Evolutionary conservation across 257 asterid genomes (phyloP).

Genomic region (Sherardia arvensis): DNA sequence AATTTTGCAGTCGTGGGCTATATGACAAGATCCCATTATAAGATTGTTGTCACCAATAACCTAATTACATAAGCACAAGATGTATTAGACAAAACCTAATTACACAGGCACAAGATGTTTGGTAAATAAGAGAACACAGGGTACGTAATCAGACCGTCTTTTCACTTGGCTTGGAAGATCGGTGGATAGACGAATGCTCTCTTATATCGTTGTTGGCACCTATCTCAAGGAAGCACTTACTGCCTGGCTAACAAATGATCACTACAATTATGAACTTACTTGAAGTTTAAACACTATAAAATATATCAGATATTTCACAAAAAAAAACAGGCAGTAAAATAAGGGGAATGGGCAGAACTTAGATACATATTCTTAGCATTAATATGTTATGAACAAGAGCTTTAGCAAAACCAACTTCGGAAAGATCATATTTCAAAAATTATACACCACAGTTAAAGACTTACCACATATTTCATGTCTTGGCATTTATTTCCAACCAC

Average conservation of each 20-base stretch:
- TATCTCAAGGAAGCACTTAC: constrained; percentile 79
- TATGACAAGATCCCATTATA: constrained; percentile 94
- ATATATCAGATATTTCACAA: too few species aligned
- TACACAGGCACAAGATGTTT: constrained; percentile 6
- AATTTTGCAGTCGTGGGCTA: constrained; percentile 95
- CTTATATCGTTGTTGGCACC: constrained; percentile 90
- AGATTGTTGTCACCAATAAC: constrained; percentile 80
- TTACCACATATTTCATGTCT: constrained; percentile 82
- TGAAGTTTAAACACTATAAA: too few species aligned
- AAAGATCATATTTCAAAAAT: not conserved
- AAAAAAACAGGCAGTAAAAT: not conserved
- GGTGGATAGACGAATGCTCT: constrained; percentile 77
- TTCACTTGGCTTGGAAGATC: constrained; percentile 71
- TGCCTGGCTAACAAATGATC: constrained; percentile 51
- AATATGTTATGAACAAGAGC: not conserved
- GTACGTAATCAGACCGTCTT: constrained; percentile 50
- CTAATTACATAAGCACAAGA: constrained; percentile 29
- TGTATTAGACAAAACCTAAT: constrained; percentile 34
- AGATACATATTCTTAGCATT: not conserved
- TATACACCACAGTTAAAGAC: constrained; percentile 1
- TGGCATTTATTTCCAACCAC: constrained; percentile 88
- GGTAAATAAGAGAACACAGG: constrained; percentile 5
- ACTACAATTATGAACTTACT: not conserved
- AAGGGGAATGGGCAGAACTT: not conserved
- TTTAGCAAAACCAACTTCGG: not conserved